A percentile compares a stretch with the other conserved stretches of the same genome.
These are phyloP conservation scores for Afroboletus lepidellus DNA, from an alignment of 1,284 basidiomycete genomes.

Conservation along the genomic window DNA sequence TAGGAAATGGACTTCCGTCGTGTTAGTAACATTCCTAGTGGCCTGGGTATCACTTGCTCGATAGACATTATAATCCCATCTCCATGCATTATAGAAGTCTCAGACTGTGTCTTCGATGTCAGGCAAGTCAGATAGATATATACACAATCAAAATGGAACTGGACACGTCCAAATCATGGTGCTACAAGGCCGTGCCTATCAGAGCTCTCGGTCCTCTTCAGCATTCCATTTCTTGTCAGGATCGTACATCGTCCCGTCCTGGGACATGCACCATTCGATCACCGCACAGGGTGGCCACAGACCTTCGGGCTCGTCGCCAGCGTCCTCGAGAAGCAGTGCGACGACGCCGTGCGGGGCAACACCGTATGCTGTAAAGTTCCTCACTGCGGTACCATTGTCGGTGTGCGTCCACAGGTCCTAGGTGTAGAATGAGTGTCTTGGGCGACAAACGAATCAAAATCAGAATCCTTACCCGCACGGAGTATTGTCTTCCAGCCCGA, in stretches of 20 bases:
- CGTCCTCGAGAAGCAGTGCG: constrained; percentile 62
- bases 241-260: constrained; percentile 33
- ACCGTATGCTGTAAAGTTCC: constrained; percentile 55
- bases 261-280: constrained; percentile 42
- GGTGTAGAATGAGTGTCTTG: constrained; percentile 5
- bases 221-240: constrained; percentile 31
- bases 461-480: constrained; percentile 47
- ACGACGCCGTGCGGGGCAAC: constrained; percentile 72
- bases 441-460: neutral
- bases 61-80: constrained; percentile 12
- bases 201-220: constrained; percentile 13
- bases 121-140: neutral
- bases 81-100: neutral
- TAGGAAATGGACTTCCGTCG: constrained; percentile 32
- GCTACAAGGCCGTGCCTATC: neutral
- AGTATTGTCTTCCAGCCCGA: constrained; percentile 60
- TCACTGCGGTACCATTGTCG: constrained; percentile 61
- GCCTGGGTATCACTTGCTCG: constrained; percentile 28
- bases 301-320: constrained; percentile 61
- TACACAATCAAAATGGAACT: neutral
- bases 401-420: constrained; percentile 71
- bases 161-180: neutral
- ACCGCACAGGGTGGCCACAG: constrained; percentile 47
- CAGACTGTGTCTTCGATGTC: neutral
- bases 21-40: constrained; percentile 26